Percentiles rank a stretch among this genome's conserved stretches.
Evolutionary conservation across 768 basidiomycete genomes (phyloP).

Genomic region (Boletales sp.): DNA sequence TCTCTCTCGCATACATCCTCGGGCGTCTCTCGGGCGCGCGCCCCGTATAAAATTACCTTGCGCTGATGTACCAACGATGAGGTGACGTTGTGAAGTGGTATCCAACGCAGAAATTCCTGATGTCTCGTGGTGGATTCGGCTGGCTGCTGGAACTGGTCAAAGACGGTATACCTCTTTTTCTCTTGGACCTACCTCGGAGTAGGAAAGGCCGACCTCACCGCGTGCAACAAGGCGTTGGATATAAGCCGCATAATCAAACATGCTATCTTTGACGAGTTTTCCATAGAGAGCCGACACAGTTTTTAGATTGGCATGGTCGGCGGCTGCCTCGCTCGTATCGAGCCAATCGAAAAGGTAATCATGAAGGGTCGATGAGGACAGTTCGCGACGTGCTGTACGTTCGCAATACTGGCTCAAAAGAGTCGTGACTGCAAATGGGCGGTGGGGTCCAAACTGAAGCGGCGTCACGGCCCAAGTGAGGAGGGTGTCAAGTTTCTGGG

Average conservation of each 20-base stretch:
- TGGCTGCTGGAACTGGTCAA: slow-evolving; percentile 7
- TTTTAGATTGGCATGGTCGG: slow-evolving; percentile 50
- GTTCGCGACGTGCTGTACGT: slow-evolving; percentile 60
- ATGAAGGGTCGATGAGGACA: slow-evolving; percentile 61
- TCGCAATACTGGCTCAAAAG: slow-evolving; percentile 63
- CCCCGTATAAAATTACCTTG: slow-evolving; percentile 65
- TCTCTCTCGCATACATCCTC: slow-evolving; percentile 69
- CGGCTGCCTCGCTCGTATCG: slow-evolving; percentile 60
- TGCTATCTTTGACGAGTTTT: slow-evolving; percentile 61
- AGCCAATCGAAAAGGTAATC: slow-evolving; percentile 82
- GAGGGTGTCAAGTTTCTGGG: slow-evolving; percentile 68
- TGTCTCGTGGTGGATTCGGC: slow-evolving; percentile 50
- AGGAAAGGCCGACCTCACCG: slow-evolving; percentile 60
- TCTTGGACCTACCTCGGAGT: slow-evolving; percentile 42
- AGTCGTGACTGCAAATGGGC: slow-evolving; percentile 70
- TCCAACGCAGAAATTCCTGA: slow-evolving; percentile 64
- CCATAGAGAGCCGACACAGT: slow-evolving; percentile 68
- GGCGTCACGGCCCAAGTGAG: slow-evolving; percentile 81
- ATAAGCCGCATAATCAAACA: slow-evolving; percentile 74
- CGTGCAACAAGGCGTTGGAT: slow-evolving; percentile 80
- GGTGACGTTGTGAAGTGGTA: slow-evolving; percentile 61
- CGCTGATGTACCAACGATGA: slow-evolving; percentile 64
- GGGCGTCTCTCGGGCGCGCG: slow-evolving; percentile 62
- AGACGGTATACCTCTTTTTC: background rate
- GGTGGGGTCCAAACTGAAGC: slow-evolving; percentile 78